Evolutionary conservation across 148 eudicot genomes (phyloP), one percentile per base, ranked within the genome.

Genomic region (Arbutus unedo): DNA sequence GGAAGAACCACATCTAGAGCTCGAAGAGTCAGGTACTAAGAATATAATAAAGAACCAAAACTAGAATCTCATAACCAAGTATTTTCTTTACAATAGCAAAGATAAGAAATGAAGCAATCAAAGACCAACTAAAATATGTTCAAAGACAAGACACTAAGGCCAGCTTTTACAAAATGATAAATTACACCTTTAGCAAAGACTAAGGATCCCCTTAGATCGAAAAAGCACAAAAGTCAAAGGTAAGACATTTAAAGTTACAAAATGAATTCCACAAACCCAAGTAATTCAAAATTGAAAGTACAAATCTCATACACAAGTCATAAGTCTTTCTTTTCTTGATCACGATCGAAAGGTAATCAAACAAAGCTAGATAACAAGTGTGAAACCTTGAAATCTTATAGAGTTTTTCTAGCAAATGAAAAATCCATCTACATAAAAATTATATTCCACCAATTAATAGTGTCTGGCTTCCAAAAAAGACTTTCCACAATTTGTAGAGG

Each of bases 91-190:
- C 21, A 19, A 8, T n/a, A 41, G 23, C 13, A 44, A 19, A 10
- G 71, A 10, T 66, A 16, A 66, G n/a, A 10, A 5, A 16, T 7
- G 49, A 45, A 47, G 73, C 49, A 59, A 79, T 23, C 53, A 19
- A 21, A 55, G 43, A n/a, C 43, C 8, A n/a, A 56, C 51, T 31
- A 19, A 79, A 60, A 79, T 48, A 77, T 59, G 72, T 79, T 79
- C 16, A 59, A 59, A 60, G 43, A 59, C 54, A 60, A 45, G 13
- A 7, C 41, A 59, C 5, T 64, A 47, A 44, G 18, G 18, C 56
- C 72, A 47, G 41, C 81, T 44, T 44, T 13, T 6, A 23, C n/a
- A 47, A 15, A 51, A 23, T 50, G 44, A 79, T 8, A 9, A 79
- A 9, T 13, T 44, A n/a, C 50, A 60, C 54, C 43, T 45, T 25